These are phyloP conservation scores for Arachnomyces sp. DNA, from an alignment of 2,329 filamentous ascomycete genomes.

Conservation along the genomic window DNA sequence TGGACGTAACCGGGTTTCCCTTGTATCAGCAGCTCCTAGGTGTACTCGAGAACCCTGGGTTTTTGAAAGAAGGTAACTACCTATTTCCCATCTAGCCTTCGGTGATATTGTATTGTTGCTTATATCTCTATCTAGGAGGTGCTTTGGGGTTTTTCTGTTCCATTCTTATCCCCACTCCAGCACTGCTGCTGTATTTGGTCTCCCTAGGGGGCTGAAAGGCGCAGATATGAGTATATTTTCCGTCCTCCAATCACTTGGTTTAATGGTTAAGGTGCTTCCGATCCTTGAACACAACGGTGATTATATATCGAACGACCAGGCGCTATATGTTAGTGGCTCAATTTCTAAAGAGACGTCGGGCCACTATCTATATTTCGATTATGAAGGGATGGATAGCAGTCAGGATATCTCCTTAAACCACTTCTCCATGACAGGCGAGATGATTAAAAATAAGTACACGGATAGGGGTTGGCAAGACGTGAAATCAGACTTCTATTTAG, in stretches of 20 bases:
- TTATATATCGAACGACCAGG: not conserved
- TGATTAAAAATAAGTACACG: no score
- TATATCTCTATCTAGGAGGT: conserved; percentile 28
- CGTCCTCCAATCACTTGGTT: conserved; percentile 25
- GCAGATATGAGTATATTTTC: conserved; percentile 39
- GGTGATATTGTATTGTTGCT: no score
- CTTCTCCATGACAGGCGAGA: no score
- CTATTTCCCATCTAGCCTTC: not conserved
- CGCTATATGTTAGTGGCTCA: no score
- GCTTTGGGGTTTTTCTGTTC: conserved; percentile 40
- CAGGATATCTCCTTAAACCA: no score
- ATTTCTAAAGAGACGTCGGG: no score
- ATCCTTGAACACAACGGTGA: conserved; percentile 11
- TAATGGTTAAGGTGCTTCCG: conserved; percentile 24
- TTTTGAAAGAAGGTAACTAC: conserved; percentile 30
- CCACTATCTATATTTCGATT: no score
- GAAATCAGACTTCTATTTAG: no score
- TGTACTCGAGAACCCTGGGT: conserved; percentile 23
- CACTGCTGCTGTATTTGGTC: conserved; percentile 5
- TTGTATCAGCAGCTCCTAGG: conserved; percentile 28
- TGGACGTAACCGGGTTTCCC: conserved; percentile 28
- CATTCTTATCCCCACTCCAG: conserved; percentile 43
- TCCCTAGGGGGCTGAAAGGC: conserved; percentile 40
- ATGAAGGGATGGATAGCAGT: no score
- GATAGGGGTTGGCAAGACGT: no score